Percentiles rank a stretch among this genome's conserved stretches.
Evolutionary conservation across 495 filamentous ascomycete genomes (phyloP).

Genomic region (Platismatia glauca): DNA sequence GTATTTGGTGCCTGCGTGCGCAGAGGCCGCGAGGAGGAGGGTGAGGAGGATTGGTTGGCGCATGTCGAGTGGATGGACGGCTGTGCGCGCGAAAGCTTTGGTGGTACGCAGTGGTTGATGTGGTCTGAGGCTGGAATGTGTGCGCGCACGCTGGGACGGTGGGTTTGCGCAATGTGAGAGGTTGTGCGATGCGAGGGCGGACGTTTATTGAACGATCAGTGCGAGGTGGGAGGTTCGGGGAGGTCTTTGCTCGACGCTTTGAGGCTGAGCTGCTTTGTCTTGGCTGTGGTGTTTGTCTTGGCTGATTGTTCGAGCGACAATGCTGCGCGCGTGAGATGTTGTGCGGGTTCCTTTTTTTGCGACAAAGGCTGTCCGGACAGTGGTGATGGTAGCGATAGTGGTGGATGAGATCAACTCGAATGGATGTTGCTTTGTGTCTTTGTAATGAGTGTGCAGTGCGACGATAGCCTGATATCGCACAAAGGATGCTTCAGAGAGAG

Average conservation of each 20-base stretch:
- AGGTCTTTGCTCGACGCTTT: constrained; percentile 7
- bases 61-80: background rate
- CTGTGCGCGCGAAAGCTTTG: constrained; percentile 4
- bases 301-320: background rate
- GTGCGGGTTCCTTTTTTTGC: constrained; percentile 5
- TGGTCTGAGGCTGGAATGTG: background rate
- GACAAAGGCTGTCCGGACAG: constrained; percentile 6
- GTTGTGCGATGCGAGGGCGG: background rate
- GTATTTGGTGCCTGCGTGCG: constrained; percentile 6
- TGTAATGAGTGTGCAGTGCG: background rate
- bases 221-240: background rate
- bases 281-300: background rate
- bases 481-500: constrained; percentile 5
- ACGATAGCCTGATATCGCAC: constrained; percentile 1
- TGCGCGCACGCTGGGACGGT: background rate
- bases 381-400: background rate
- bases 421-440: background rate
- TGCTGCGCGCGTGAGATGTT: constrained; percentile 4
- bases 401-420: constrained; percentile 16
- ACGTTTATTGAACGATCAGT: background rate
- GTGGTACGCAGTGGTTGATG: background rate
- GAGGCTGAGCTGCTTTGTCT: background rate
- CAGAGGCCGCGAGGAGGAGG: constrained; percentile 6
- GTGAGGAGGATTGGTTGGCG: constrained; percentile 10
- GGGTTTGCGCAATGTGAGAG: background rate